These are phyloP conservation scores for Populus hybrid DNA, from an alignment of 441 rosid genomes.

Conservation along the genomic window DNA sequence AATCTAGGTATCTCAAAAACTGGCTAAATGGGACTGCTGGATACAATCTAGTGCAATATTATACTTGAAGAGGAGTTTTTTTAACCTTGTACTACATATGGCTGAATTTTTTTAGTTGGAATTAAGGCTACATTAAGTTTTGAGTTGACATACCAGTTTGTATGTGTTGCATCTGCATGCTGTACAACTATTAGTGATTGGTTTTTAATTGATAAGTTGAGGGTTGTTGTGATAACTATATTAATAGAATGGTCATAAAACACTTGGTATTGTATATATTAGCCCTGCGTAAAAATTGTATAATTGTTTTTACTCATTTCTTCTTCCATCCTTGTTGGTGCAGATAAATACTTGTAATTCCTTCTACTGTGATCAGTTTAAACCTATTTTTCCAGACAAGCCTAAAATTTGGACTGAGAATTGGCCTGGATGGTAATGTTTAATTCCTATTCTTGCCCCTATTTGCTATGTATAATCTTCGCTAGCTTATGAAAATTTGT, in stretches of 20 bases:
- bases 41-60: not conserved
- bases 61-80: not conserved
- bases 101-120: not conserved
- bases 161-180: constrained; percentile 1
- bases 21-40: not conserved
- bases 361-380: constrained; percentile 88
- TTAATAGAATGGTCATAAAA: not conserved
- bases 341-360: constrained; percentile 93
- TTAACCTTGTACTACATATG: not conserved
- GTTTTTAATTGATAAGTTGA: not conserved
- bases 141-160: not conserved
- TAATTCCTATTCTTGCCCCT: constrained; percentile 10
- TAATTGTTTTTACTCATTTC: not conserved
- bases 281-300: not conserved
- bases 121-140: not conserved
- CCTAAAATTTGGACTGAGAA: constrained; percentile 99
- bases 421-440: constrained; percentile 98
- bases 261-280: not conserved
- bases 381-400: constrained; percentile 71
- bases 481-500: constrained; percentile 2
- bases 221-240: not conserved
- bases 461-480: not conserved
- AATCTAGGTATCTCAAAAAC: not conserved
- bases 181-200: not conserved
- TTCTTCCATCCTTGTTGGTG: constrained; percentile 22